These are phyloP conservation scores for Coemansia sp. DNA, from an alignment of 192 early-diverging fungal genomes.

Conservation along the genomic window DNA sequence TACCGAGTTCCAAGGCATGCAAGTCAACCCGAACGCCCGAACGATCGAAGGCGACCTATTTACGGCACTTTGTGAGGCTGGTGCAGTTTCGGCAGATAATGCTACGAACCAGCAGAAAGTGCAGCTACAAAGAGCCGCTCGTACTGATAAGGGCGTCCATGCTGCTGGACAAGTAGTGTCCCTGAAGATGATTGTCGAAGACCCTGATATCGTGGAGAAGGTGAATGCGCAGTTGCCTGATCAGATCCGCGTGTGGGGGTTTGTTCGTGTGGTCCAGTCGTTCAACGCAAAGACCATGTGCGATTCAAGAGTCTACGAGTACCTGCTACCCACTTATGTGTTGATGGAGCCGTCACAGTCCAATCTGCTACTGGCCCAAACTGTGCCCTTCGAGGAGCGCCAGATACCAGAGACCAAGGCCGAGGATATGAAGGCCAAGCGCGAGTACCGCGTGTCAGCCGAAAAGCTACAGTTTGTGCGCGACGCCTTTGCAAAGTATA, in stretches of 20 bases:
- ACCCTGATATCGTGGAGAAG: conserved; percentile 69
- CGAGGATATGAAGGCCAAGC: conserved; percentile 65
- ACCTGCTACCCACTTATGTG: conserved; percentile 90
- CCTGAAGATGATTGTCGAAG: conserved; percentile 85
- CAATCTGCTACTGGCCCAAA: conserved; percentile 45
- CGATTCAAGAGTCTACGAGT: conserved; percentile 96
- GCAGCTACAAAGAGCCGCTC: conserved; percentile 84
- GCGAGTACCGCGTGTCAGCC: conserved; percentile 67
- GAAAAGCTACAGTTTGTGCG: conserved; percentile 70
- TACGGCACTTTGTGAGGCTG: conserved; percentile 78
- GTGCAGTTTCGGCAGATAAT: conserved; percentile 87
- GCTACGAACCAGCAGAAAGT: conserved; percentile 81
- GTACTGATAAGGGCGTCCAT: conserved; percentile 99
- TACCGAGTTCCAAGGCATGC: conserved; percentile 96
- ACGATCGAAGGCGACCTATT: conserved; percentile 93
- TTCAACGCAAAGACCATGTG: conserved; percentile 94
- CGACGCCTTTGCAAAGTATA: conserved; percentile 68
- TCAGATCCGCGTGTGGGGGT: conserved; percentile 91
- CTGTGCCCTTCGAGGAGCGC: conserved; percentile 34
- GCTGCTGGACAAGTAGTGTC: conserved; percentile 95
- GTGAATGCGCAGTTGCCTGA: conserved; percentile 85
- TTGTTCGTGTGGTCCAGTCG: conserved; percentile 65
- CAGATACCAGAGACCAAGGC: conserved; percentile 40
- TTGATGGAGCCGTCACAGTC: conserved; percentile 59
- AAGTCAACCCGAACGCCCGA: conserved; percentile 79